Evolutionary conservation across 108 stramenopile species (phyloP).

Genomic region (Heterococcus sp.): DNA sequence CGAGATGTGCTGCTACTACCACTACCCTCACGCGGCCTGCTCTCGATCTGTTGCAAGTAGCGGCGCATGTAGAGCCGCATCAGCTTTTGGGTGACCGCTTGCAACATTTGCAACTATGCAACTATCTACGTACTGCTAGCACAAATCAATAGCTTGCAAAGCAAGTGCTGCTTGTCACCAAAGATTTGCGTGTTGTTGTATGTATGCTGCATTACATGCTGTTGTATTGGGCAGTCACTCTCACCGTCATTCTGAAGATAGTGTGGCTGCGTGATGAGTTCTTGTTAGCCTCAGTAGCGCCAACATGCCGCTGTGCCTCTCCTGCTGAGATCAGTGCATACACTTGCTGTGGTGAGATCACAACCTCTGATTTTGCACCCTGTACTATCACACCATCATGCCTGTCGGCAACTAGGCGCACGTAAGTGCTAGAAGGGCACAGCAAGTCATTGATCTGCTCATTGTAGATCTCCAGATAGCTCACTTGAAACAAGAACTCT

Average conservation of each 20-base stretch:
- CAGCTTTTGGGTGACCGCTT: slow-evolving; percentile 41
- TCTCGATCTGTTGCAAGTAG: not conserved
- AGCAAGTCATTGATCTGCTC: slow-evolving; percentile 95
- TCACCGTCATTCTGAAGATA: slow-evolving; percentile 68
- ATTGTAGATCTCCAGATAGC: slow-evolving; percentile 98
- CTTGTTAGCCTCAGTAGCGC: slow-evolving; percentile 91
- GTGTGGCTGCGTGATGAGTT: slow-evolving; percentile 91
- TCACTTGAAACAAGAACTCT: slow-evolving; percentile 79
- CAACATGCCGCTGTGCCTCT: slow-evolving; percentile 79
- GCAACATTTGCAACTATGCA: slow-evolving; percentile 5
- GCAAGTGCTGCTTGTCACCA: no score
- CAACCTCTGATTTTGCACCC: slow-evolving; percentile 56
- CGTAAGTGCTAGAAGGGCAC: slow-evolving; percentile 19
- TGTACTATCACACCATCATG: slow-evolving; percentile 92
- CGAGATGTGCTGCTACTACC: not conserved
- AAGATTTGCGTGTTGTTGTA: no score
- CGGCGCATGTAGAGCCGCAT: no score
- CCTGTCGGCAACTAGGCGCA: slow-evolving; percentile 75
- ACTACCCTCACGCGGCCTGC: not conserved
- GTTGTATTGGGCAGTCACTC: no score
- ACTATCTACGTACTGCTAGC: slow-evolving; percentile 24
- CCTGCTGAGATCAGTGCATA: slow-evolving; percentile 71
- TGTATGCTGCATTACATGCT: no score
- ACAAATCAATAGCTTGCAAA: no score
- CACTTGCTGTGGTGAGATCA: slow-evolving; percentile 75